phyloP scores from a whole-genome alignment of 768 basidiomycete genomes.

The Boletus rubroflammeus region DNA sequence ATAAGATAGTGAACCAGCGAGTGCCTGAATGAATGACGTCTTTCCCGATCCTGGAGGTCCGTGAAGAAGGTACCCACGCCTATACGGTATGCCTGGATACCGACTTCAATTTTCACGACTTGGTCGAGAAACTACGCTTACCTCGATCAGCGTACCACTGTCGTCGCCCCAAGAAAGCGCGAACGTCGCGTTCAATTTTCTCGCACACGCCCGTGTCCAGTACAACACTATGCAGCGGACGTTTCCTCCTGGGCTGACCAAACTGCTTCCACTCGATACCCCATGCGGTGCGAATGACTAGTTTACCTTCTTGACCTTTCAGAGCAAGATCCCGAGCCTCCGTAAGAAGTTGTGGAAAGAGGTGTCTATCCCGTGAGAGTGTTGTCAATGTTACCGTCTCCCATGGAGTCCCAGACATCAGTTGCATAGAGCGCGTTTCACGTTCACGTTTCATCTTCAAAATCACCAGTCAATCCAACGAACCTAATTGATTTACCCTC shows the following conservation, averaged over 20 bases:
- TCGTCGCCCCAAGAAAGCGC: slow-evolving; percentile 74
- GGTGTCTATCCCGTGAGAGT: slow-evolving; percentile 75
- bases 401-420: slow-evolving; percentile 92
- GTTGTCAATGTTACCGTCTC: slow-evolving; percentile 95
- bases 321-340: slow-evolving; percentile 92
- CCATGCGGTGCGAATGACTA: slow-evolving; percentile 96
- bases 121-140: slow-evolving; percentile 31
- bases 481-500: not conserved
- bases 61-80: slow-evolving; percentile 90
- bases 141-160: slow-evolving; percentile 98
- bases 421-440: slow-evolving; percentile 87
- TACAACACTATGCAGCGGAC: slow-evolving; percentile 87
- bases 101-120: slow-evolving; percentile 3
- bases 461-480: slow-evolving; percentile 1
- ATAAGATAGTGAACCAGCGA: slow-evolving; percentile 88
- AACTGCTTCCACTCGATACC: slow-evolving; percentile 96
- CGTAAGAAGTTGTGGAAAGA: slow-evolving; percentile 76
- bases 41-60: slow-evolving; percentile 98
- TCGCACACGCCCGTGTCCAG: slow-evolving; percentile 80
- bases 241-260: slow-evolving; percentile 83
- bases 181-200: slow-evolving; percentile 75
- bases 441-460: slow-evolving; percentile 88
- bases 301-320: slow-evolving; percentile 84
- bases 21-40: slow-evolving; percentile 96
- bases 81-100: slow-evolving; percentile 85